phyloP scores from a whole-genome alignment of 2,329 filamentous ascomycete genomes.

The Cladorrhinum sp. region DNA sequence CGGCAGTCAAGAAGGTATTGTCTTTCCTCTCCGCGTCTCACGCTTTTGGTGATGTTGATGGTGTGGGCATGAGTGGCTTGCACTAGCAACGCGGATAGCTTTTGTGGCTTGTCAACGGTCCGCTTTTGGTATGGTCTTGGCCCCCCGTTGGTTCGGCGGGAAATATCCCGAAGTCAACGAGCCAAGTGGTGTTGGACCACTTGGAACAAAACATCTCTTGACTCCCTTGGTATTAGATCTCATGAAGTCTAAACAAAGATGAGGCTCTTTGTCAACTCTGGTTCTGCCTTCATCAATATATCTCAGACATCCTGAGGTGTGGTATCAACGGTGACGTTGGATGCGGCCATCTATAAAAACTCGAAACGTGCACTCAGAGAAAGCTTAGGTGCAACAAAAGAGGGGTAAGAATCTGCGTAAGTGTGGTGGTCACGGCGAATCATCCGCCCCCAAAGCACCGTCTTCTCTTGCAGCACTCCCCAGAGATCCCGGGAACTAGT shows the following conservation, averaged over 20 bases:
- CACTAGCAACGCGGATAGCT: too few relatives aligned
- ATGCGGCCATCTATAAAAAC: slow-evolving; percentile 9
- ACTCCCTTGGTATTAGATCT: background rate
- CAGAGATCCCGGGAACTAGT: background rate
- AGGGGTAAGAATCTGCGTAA: background rate
- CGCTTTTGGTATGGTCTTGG: background rate
- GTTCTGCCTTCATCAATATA: background rate
- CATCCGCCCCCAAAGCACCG: background rate
- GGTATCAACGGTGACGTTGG: background rate
- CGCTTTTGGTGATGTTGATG: background rate
- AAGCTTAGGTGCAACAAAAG: background rate
- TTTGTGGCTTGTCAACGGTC: background rate
- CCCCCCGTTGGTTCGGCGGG: background rate
- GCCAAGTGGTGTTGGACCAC: background rate
- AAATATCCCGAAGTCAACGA: background rate
- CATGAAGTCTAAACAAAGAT: background rate
- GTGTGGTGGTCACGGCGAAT: slow-evolving; percentile 1
- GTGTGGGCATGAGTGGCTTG: too few relatives aligned
- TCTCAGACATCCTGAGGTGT: background rate
- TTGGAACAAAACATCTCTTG: background rate
- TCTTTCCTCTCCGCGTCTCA: background rate
- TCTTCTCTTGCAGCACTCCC: background rate
- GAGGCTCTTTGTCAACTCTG: background rate
- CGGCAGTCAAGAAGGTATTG: background rate
- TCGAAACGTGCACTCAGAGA: slow-evolving; percentile 5